Conservation (phyloP, 371 early-diverging fungal genomes). For the Mucor mucedo region DNA sequence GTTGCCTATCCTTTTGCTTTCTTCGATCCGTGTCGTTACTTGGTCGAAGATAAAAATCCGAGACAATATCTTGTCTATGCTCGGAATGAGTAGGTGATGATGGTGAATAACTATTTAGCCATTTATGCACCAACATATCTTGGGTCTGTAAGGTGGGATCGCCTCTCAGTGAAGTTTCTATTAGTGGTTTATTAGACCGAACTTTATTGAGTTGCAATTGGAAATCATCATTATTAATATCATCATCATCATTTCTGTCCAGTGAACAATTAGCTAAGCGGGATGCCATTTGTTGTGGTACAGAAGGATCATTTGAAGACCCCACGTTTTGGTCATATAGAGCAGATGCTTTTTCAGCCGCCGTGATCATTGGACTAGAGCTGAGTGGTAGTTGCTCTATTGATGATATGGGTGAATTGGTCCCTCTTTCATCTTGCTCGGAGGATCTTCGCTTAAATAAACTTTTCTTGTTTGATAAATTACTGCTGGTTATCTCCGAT, state of each 20-base stretch:
- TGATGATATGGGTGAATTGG: not conserved
- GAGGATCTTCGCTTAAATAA: not conserved
- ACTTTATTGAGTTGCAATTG: not conserved
- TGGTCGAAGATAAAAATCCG: conserved; percentile 5
- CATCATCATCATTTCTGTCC: not conserved
- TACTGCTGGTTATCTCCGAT: not conserved
- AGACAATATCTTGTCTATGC: conserved; percentile 9
- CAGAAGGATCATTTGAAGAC: not conserved
- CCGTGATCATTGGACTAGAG: not conserved
- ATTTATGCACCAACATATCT: not conserved
- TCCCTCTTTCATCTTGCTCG: not conserved
- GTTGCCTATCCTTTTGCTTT: conserved; percentile 33
- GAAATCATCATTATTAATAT: not conserved
- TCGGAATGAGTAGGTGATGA: not conserved
- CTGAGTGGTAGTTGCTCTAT: not conserved
- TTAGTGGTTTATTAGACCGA: not conserved
- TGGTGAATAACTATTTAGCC: not conserved
- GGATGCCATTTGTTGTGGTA: not conserved
- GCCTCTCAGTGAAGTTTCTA: too few species aligned
- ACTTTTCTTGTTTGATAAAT: not conserved
- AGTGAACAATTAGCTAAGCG: not conserved
- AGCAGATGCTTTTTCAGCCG: not conserved
- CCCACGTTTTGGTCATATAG: not conserved
- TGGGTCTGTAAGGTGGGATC: too few species aligned
- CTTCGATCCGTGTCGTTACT: conserved; percentile 3